Percentiles rank a stretch among this genome's conserved stretches.
phyloP scores from a whole-genome alignment of 345 rosid genomes.

The Hypericum androsaemum region DNA sequence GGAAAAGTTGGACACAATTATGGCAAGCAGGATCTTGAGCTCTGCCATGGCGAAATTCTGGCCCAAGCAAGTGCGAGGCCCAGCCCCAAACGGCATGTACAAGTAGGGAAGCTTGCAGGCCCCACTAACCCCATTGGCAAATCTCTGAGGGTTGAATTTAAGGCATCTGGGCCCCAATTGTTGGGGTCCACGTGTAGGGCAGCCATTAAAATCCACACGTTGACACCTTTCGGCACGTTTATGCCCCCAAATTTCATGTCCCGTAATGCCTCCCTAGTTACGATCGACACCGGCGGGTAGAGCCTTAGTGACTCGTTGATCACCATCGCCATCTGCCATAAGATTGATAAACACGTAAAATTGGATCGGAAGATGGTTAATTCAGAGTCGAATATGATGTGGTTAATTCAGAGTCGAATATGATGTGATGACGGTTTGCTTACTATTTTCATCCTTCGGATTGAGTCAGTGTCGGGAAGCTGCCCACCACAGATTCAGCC shows the following conservation, averaged over 20 bases:
- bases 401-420: no score
- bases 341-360: no score
- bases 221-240: conserved; percentile 8
- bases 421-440: not conserved
- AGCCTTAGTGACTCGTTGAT: conserved; percentile 15
- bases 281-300: conserved; percentile 8
- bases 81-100: conserved; percentile 11
- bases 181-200: conserved; percentile 9
- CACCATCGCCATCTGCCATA: conserved; percentile 11
- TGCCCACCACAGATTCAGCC: not conserved
- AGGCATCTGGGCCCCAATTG: conserved; percentile 9
- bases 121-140: conserved; percentile 13
- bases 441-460: conserved; percentile 7
- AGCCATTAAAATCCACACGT: conserved; percentile 4
- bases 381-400: no score
- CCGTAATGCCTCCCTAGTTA: conserved; percentile 9
- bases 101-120: conserved; percentile 13
- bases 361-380: no score
- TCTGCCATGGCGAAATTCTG: conserved; percentile 14
- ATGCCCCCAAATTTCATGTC: conserved; percentile 9
- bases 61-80: conserved; percentile 9
- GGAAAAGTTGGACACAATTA: conserved; percentile 7
- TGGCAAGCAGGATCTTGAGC: conserved; percentile 14
- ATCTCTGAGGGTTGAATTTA: conserved; percentile 23
- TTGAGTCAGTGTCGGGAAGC: not conserved